Evolutionary conservation across 2,329 filamentous ascomycete genomes (phyloP).

Genomic region (Calonectria naviculata): DNA sequence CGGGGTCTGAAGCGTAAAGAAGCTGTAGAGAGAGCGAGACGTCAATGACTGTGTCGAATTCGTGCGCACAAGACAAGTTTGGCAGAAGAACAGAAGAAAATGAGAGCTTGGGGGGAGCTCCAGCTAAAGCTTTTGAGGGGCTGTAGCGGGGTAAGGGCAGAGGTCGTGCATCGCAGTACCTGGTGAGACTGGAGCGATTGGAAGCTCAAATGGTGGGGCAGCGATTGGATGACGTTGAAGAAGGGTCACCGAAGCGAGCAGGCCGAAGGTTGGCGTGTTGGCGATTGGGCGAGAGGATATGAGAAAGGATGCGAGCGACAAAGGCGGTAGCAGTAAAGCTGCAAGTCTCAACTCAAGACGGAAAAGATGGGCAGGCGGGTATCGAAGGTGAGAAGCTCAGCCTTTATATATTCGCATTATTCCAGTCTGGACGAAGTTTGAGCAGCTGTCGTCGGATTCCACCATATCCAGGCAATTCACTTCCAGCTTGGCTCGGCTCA

Average conservation of each 20-base stretch:
- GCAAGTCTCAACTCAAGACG: slow-evolving; percentile 18
- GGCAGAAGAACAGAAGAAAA: slow-evolving; percentile 5
- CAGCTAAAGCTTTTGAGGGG: slow-evolving; percentile 37
- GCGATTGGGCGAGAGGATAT: slow-evolving; percentile 24
- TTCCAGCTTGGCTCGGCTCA: slow-evolving; percentile 9
- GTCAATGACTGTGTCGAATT: slow-evolving; percentile 14
- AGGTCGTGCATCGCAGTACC: slow-evolving; percentile 9
- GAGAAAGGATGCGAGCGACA: neutral
- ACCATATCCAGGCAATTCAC: neutral
- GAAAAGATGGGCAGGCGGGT: slow-evolving; percentile 5
- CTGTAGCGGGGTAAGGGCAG: slow-evolving; percentile 39
- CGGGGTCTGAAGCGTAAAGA: neutral
- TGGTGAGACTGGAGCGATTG: slow-evolving; percentile 27
- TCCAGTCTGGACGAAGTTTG: neutral
- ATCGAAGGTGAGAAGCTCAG: neutral
- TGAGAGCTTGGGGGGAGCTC: slow-evolving; percentile 30
- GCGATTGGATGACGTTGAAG: slow-evolving; percentile 44
- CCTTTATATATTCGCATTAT: slow-evolving; percentile 9
- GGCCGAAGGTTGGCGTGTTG: slow-evolving; percentile 10
- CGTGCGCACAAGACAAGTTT: neutral
- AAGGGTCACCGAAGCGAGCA: slow-evolving; percentile 7
- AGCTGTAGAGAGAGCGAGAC: slow-evolving; percentile 7
- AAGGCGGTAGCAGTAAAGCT: neutral
- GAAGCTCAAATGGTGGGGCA: slow-evolving; percentile 36
- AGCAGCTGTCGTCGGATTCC: no score